Conservation (phyloP, 495 filamentous ascomycete species). For the Thozetella sp. region DNA sequence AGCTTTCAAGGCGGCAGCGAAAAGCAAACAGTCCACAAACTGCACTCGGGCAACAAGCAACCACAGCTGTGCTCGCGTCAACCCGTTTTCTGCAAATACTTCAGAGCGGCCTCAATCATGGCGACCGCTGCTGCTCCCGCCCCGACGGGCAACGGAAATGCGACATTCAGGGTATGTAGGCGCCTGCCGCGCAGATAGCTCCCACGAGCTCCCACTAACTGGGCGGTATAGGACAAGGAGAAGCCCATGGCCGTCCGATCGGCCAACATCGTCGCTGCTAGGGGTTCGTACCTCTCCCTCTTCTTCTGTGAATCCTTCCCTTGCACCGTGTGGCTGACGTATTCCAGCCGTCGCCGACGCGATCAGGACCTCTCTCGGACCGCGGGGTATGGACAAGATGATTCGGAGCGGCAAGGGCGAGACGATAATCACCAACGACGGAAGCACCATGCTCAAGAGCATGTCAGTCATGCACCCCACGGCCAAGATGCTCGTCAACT, state of each 20-base stretch:
- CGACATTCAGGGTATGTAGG: constrained; percentile 75
- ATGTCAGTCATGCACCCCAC: constrained; percentile 99
- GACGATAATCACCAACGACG: constrained; percentile 99
- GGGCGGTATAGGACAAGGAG: constrained; percentile 79
- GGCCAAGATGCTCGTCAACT: constrained; percentile 97
- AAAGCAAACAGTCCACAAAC: background rate
- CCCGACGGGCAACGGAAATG: constrained; percentile 57
- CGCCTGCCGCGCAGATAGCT: constrained; percentile 7
- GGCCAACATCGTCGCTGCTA: constrained; percentile 93
- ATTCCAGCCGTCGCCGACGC: constrained; percentile 88
- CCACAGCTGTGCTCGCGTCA: background rate
- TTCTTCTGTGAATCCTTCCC: constrained; percentile 4
- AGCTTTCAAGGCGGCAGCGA: constrained; percentile 4
- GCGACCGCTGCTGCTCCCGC: constrained; percentile 59
- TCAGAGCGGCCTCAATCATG: constrained; percentile 55
- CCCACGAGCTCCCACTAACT: constrained; percentile 40
- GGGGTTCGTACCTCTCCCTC: constrained; percentile 61
- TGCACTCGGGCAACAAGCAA: background rate
- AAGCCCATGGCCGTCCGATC: constrained; percentile 96
- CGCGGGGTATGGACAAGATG: constrained; percentile 94
- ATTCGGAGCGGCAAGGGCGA: constrained; percentile 95
- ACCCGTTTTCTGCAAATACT: background rate
- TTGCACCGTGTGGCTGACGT: background rate
- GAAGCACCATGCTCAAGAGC: constrained; percentile 96
- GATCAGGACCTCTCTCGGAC: constrained; percentile 74